These are phyloP conservation scores for Petasospora rhodanensis DNA, from an alignment of 1,139 yeast species.

Conservation along the genomic window DNA sequence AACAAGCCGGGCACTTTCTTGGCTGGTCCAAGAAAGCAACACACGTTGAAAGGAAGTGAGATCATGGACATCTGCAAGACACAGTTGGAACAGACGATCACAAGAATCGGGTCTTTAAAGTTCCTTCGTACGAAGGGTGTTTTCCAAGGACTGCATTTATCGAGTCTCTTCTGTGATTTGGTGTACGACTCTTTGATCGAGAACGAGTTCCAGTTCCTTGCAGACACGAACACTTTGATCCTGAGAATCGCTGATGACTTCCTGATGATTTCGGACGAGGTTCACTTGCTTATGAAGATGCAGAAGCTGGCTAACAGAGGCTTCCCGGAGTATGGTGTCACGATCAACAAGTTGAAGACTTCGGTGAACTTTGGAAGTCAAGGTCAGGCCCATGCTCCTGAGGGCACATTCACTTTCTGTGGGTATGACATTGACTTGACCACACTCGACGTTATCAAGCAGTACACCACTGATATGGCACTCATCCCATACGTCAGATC, in stretches of 20 bases:
- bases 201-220: constrained; percentile 31
- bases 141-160: constrained; percentile 83
- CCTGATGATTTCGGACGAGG: constrained; percentile 51
- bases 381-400: too few species aligned
- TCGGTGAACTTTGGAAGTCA: constrained; percentile 25
- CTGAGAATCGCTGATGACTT: constrained; percentile 86
- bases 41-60: constrained; percentile 9
- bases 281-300: constrained; percentile 25
- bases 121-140: constrained; percentile 60
- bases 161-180: constrained; percentile 71
- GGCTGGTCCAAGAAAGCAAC: constrained; percentile 1
- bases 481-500: constrained; percentile 15
- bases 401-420: constrained; percentile 21
- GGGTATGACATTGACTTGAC: constrained; percentile 26
- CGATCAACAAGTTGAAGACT: constrained; percentile 55
- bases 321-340: constrained; percentile 55
- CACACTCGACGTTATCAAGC: constrained; percentile 27
- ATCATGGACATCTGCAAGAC: constrained; percentile 13
- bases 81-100: constrained; percentile 38
- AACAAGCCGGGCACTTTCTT: not conserved
- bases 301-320: constrained; percentile 30
- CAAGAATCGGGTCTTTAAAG: constrained; percentile 32
- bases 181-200: constrained; percentile 63
- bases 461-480: constrained; percentile 14
- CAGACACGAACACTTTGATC: constrained; percentile 34